phyloP scores from a whole-genome alignment of 352 stramenopile species.

The Phytopythium delawarense region DNA sequence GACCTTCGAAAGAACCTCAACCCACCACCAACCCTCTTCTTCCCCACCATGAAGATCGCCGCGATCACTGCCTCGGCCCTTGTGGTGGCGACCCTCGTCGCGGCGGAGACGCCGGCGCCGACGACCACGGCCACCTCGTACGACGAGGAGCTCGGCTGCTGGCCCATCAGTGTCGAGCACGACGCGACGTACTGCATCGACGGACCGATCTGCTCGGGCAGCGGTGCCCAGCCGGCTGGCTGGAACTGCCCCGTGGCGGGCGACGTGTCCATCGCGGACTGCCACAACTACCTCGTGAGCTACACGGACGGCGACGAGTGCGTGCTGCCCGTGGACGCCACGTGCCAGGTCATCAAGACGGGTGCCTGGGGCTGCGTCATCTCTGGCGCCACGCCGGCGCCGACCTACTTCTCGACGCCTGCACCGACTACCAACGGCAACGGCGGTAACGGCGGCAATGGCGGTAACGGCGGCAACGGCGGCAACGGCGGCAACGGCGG shows the following conservation, averaged over 20 bases:
- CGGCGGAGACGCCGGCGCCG: constrained; percentile 8
- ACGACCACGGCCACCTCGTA: constrained; percentile 10
- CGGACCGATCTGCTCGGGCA: constrained; percentile 39
- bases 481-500: neutral
- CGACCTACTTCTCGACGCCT: neutral
- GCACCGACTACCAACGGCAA: neutral
- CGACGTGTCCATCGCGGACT: constrained; percentile 40
- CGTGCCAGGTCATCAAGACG: constrained; percentile 59
- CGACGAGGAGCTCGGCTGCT: constrained; percentile 28
- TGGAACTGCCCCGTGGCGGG: constrained; percentile 33
- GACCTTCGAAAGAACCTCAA: constrained; percentile 1
- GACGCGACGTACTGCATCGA: constrained; percentile 51
- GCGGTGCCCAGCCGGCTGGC: constrained; percentile 19
- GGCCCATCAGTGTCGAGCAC: constrained; percentile 34
- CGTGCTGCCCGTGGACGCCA: constrained; percentile 40
- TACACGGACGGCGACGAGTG: constrained; percentile 39
- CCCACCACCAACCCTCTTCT: neutral
- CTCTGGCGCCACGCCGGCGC: constrained; percentile 3
- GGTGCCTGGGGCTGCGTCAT: constrained; percentile 65
- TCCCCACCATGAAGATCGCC: constrained; percentile 17
- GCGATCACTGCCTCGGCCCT: constrained; percentile 15
- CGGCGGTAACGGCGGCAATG: neutral
- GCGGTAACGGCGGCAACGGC: no score
- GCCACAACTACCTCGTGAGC: constrained; percentile 46
- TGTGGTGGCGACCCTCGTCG: constrained; percentile 9